These are phyloP conservation scores for Cadophora malorum DNA, from an alignment of 2,329 filamentous ascomycete species.

Conservation along the genomic window DNA sequence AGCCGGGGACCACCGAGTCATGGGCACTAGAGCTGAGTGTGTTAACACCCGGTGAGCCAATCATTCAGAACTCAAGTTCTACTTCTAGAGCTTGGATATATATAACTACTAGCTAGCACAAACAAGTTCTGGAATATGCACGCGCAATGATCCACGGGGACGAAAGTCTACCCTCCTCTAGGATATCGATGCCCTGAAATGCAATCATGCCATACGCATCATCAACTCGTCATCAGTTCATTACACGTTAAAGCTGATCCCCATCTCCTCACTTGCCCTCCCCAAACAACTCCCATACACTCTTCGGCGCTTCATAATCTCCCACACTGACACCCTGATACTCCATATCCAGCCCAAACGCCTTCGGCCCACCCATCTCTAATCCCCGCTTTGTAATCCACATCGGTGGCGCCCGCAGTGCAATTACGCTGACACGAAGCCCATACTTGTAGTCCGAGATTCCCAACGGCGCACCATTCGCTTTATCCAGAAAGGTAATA, in stretches of 20 bases:
- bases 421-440: constrained; percentile 57
- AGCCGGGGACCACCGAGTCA: neutral
- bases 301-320: constrained; percentile 40
- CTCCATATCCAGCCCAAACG: constrained; percentile 46
- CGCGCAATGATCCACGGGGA: neutral
- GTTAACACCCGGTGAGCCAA: neutral
- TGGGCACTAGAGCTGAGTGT: neutral
- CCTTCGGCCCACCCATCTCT: constrained; percentile 50
- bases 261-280: constrained; percentile 9
- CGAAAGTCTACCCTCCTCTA: neutral
- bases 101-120: neutral
- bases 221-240: neutral
- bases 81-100: neutral
- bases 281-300: constrained; percentile 43
- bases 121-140: neutral
- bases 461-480: constrained; percentile 57
- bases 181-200: neutral
- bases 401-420: constrained; percentile 55
- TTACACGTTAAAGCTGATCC: neutral
- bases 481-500: constrained; percentile 49
- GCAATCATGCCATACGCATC: neutral
- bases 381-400: constrained; percentile 53
- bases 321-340: constrained; percentile 37
- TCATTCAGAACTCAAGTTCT: neutral
- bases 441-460: constrained; percentile 59